phyloP scores from a whole-genome alignment of 139 green algal species.

The Diplosphaera chodatii region DNA sequence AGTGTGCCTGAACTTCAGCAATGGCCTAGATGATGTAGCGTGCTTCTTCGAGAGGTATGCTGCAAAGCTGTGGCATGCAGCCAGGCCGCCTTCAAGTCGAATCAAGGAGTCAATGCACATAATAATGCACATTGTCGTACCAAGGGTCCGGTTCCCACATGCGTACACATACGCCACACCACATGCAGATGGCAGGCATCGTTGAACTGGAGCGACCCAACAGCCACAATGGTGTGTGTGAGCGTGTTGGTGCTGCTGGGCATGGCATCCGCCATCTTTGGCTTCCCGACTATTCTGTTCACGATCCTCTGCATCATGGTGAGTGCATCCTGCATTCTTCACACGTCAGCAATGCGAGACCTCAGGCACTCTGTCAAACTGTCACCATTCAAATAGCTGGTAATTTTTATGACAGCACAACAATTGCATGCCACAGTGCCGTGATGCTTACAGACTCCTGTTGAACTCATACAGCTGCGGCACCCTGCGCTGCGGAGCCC shows the following conservation, averaged over 20 bases:
- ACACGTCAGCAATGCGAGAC: no score
- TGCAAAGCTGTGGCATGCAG: no score
- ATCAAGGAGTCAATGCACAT: no score
- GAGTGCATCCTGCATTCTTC: neutral
- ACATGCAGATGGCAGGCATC: neutral
- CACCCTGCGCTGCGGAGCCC: slow-evolving; percentile 26
- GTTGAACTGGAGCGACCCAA: neutral
- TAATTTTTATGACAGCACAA: no score
- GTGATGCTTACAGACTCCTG: no score
- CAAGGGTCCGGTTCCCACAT: no score
- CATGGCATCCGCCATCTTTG: neutral
- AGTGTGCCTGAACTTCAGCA: neutral
- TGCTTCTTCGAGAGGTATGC: neutral
- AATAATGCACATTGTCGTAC: no score
- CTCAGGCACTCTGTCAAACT: no score
- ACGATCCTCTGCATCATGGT: neutral
- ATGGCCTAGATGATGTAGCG: neutral
- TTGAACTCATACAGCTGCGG: slow-evolving; percentile 8
- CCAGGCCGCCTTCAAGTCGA: no score
- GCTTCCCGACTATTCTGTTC: neutral
- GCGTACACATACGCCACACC: no score
- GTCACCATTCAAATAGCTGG: no score
- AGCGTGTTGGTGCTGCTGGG: neutral
- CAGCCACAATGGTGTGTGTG: neutral
- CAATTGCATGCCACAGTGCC: no score